Percentiles rank a stretch among this genome's conserved stretches.
Conservation (phyloP, 148 eudicot genomes). For the Camellia japonica region DNA sequence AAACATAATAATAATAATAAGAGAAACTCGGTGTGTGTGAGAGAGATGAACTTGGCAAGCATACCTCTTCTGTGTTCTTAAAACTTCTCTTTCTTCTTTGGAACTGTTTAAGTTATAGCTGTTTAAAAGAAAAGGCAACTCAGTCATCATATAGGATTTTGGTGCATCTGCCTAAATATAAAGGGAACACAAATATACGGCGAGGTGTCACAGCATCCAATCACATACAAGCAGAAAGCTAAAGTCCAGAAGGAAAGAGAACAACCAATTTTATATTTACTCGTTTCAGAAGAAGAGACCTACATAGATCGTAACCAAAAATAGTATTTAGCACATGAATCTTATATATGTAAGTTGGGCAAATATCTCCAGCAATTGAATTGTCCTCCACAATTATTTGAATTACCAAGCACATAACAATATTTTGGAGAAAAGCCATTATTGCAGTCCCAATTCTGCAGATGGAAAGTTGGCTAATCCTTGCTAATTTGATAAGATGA, state of each 20-base stretch:
- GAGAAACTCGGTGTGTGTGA: not conserved
- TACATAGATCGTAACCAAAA: not conserved
- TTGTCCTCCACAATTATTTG: not conserved
- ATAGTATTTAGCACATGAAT: not conserved
- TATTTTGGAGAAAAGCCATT: not conserved
- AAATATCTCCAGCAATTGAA: not conserved
- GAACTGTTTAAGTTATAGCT: slow-evolving; percentile 76
- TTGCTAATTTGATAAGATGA: not conserved
- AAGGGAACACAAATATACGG: not conserved
- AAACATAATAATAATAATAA: not conserved
- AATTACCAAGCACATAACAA: not conserved
- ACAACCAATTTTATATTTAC: not conserved
- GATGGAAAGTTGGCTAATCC: not conserved
- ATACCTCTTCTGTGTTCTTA: slow-evolving; percentile 68
- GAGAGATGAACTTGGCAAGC: slow-evolving; percentile 9
- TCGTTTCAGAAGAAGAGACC: not conserved
- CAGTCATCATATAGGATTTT: not conserved
- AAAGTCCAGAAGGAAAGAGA: not conserved
- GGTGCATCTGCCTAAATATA: slow-evolving; percentile 1
- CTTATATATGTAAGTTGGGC: not conserved
- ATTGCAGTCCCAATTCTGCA: not conserved
- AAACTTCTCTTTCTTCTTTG: slow-evolving; percentile 70
- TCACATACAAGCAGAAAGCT: not conserved
- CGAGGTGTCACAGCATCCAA: not conserved
- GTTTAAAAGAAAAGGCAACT: slow-evolving; percentile 26